These are phyloP conservation scores for Evansstolkia leycettana DNA, from an alignment of 495 filamentous ascomycete genomes.

Conservation along the genomic window DNA sequence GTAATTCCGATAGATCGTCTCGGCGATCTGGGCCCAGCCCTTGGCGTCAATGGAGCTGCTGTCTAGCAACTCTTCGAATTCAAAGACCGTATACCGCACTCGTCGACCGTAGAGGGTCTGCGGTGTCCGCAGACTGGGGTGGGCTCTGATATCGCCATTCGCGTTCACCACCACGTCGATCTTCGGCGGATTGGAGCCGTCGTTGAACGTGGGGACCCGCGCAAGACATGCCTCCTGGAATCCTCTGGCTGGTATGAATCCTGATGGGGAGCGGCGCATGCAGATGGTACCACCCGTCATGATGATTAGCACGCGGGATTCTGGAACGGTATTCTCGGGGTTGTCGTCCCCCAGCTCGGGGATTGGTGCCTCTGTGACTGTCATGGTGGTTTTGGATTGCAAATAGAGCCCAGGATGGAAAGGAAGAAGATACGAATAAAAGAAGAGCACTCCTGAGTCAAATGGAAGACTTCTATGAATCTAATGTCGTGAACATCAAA, in stretches of 20 bases:
- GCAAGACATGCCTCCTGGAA: conserved; percentile 79
- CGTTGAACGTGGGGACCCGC: conserved; percentile 81
- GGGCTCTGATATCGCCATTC: conserved; percentile 24
- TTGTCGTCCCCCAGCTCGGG: conserved; percentile 14
- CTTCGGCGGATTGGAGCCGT: conserved; percentile 47
- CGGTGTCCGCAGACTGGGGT: conserved; percentile 64
- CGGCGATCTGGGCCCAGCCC: conserved; percentile 84
- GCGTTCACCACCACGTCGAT: conserved; percentile 44
- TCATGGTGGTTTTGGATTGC: conserved; percentile 21
- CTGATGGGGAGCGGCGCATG: conserved; percentile 64
- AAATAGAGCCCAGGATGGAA: not conserved
- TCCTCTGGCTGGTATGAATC: conserved; percentile 58
- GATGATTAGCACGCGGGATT: conserved; percentile 77
- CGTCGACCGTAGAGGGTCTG: conserved; percentile 68
- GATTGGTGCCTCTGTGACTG: conserved; percentile 8
- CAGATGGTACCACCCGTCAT: conserved; percentile 96
- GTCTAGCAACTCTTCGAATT: conserved; percentile 81
- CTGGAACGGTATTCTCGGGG: conserved; percentile 24
- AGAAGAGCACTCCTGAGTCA: no score
- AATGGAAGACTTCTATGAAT: no score
- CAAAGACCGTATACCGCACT: conserved; percentile 74
- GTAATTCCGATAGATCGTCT: conserved; percentile 62
- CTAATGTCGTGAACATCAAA: no score
- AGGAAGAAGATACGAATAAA: no score
- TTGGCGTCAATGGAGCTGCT: conserved; percentile 82